A percentile compares a stretch with the other conserved stretches of the same genome.
phyloP scores from a whole-genome alignment of 2,329 filamentous ascomycete species.

The Fusarium dimerum region DNA sequence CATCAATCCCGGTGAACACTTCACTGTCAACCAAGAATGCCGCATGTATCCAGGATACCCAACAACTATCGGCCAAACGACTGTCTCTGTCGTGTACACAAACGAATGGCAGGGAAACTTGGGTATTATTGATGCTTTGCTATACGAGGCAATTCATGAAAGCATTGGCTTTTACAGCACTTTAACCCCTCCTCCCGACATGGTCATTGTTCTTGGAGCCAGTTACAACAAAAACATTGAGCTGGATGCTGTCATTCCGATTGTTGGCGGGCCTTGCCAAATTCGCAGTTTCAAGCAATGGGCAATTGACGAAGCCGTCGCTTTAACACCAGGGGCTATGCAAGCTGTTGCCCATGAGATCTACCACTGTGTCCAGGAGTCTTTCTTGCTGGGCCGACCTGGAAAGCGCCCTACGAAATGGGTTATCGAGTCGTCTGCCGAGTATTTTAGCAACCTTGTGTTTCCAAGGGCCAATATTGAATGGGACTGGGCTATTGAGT shows the following conservation, averaged over 20 bases:
- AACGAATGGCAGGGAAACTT: constrained; percentile 4
- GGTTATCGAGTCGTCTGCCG: constrained; percentile 4
- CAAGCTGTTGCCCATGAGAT: constrained; percentile 8
- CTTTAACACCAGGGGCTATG: constrained; percentile 2
- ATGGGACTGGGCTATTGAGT: not conserved
- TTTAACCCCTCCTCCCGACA: not conserved
- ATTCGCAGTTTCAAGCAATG: constrained; percentile 1
- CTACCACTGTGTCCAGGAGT: constrained; percentile 5
- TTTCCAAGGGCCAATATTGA: constrained; percentile 3
- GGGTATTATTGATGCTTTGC: constrained; percentile 1
- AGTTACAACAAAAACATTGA: not conserved
- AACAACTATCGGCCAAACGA: constrained; percentile 1
- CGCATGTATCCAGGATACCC: constrained; percentile 5
- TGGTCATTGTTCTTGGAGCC: constrained; percentile 5
- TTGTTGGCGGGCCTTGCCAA: constrained; percentile 2
- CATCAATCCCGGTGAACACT: not conserved
- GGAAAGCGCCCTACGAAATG: not conserved
- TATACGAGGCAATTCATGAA: constrained; percentile 3
- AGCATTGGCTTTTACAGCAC: constrained; percentile 4
- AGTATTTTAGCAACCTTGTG: constrained; percentile 9
- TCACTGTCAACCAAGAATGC: constrained; percentile 1
- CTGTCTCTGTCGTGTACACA: constrained; percentile 2
- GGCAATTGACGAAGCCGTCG: not conserved
- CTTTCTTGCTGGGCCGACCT: not conserved
- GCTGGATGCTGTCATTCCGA: not conserved